Evolutionary conservation across 2,329 filamentous ascomycete genomes (phyloP).

Genomic region (Neoarthrinium moseri): DNA sequence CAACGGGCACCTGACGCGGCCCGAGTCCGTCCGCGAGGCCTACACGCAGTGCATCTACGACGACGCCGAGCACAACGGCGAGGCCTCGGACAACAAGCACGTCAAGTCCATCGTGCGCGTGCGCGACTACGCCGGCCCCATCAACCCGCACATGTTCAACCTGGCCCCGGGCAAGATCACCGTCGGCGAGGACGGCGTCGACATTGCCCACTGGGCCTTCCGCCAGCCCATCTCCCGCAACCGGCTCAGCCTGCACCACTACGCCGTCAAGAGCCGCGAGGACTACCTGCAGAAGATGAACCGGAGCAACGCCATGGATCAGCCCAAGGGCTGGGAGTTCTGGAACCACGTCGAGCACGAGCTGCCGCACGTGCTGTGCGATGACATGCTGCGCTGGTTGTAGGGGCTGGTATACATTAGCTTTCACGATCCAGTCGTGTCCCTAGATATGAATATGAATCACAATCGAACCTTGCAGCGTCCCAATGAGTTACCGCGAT

Average conservation of each 20-base stretch:
- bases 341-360: conserved; percentile 22
- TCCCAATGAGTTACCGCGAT: too few relatives aligned
- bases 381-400: conserved; percentile 20
- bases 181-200: conserved; percentile 25
- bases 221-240: conserved; percentile 26
- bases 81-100: conserved; percentile 23
- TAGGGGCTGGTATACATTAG: background rate
- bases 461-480: too few relatives aligned
- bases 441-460: background rate
- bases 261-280: conserved; percentile 29
- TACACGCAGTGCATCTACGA: conserved; percentile 29
- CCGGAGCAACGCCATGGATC: conserved; percentile 22
- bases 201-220: conserved; percentile 16
- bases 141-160: conserved; percentile 23
- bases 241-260: conserved; percentile 30
- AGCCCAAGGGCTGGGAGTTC: conserved; percentile 19
- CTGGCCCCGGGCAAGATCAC: conserved; percentile 16
- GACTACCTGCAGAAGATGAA: conserved; percentile 28
- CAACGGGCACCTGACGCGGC: conserved; percentile 21
- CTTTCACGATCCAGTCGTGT: background rate
- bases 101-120: conserved; percentile 31
- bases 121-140: conserved; percentile 14
- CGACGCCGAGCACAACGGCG: conserved; percentile 13
- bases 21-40: conserved; percentile 19
- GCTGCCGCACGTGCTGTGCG: conserved; percentile 19